phyloP scores from a whole-genome alignment of 371 early-diverging fungal genomes.

The Lichtheimia ornata region DNA sequence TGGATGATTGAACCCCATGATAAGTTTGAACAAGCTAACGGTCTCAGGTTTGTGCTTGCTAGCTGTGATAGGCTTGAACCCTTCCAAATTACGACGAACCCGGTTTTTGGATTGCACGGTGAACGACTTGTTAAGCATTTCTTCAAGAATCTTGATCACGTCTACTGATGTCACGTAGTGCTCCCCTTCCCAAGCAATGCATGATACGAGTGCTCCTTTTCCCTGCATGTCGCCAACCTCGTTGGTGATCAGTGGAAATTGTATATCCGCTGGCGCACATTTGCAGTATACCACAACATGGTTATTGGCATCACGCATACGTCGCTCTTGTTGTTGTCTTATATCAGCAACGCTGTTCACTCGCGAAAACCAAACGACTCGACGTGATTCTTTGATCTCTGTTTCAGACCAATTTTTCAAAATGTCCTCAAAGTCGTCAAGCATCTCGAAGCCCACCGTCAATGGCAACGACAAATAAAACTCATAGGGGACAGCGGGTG shows the following conservation, averaged over 20 bases:
- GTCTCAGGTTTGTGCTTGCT: constrained; percentile 72
- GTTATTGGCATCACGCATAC: no score
- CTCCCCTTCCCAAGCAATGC: constrained; percentile 79
- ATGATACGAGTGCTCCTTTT: constrained; percentile 56
- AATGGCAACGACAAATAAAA: not conserved
- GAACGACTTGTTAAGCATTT: constrained; percentile 69
- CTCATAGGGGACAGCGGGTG: not conserved
- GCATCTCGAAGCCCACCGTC: not conserved
- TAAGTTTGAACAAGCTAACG: constrained; percentile 72
- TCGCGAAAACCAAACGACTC: not conserved
- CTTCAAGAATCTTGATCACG: constrained; percentile 72
- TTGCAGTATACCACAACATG: no score
- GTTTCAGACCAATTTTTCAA: not conserved
- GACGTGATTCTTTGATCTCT: not conserved
- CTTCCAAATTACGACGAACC: constrained; percentile 83
- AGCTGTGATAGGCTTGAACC: constrained; percentile 76
- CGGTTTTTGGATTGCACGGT: constrained; percentile 85
- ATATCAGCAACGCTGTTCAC: no score
- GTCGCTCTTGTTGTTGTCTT: no score
- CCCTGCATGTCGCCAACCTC: no score
- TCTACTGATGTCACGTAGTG: constrained; percentile 83
- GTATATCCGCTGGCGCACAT: no score
- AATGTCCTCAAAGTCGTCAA: not conserved
- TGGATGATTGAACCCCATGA: constrained; percentile 82
- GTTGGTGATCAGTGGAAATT: no score